A percentile compares a stretch with the other conserved stretches of the same genome.
phyloP scores from a whole-genome alignment of 768 basidiomycete species.

The Cystobasidium ongulense region DNA sequence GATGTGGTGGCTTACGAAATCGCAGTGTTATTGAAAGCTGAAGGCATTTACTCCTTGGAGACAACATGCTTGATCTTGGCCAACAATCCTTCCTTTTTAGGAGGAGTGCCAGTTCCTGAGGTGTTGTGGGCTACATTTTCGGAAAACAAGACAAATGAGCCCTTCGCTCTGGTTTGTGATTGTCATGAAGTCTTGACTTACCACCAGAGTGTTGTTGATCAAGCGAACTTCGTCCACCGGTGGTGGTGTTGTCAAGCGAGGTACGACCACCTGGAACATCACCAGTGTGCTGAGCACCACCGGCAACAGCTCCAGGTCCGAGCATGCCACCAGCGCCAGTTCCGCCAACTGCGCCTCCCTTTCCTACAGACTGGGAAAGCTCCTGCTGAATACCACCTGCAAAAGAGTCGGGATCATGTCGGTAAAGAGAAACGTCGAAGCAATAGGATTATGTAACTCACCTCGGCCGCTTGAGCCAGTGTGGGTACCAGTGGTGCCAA shows the following conservation, averaged over 20 bases:
- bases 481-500: neutral
- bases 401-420: neutral
- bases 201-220: neutral
- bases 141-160: too few species aligned
- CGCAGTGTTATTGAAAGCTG: too few species aligned
- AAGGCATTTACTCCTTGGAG: neutral
- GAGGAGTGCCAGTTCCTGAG: neutral
- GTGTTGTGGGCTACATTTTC: neutral
- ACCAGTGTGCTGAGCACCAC: neutral
- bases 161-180: too few species aligned
- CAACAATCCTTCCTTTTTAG: conserved; percentile 14
- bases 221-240: neutral
- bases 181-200: neutral
- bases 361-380: neutral
- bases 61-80: conserved; percentile 15
- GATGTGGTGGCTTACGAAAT: too few species aligned
- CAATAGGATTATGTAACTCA: too few species aligned
- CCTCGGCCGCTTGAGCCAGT: neutral
- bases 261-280: neutral
- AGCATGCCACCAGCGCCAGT: neutral
- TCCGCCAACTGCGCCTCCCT: neutral
- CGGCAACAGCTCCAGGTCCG: neutral
- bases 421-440: neutral
- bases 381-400: neutral
- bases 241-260: too few species aligned